Conservation (phyloP, 106 monocot genomes). For the Dendrobium nobile region DNA sequence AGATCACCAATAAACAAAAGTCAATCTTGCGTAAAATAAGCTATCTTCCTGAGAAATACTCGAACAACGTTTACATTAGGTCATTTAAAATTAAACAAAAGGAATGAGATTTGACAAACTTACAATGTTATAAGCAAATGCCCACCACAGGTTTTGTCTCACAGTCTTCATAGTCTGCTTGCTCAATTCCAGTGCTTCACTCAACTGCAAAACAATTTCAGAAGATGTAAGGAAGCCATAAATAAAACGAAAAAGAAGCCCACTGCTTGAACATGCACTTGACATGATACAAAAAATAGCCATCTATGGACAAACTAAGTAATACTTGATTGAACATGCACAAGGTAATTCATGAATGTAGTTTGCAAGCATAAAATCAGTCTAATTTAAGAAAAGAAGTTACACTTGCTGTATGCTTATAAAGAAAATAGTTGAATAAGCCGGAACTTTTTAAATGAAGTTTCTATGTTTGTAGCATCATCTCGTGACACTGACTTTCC, state of each 20-base stretch:
- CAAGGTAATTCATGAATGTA: neutral
- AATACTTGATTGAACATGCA: neutral
- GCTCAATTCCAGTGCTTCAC: slow-evolving; percentile 93
- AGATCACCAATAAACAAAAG: neutral
- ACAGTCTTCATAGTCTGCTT: slow-evolving; percentile 95
- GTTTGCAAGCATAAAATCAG: neutral
- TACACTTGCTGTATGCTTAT: neutral
- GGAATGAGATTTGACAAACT: slow-evolving; percentile 22
- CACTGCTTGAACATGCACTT: neutral
- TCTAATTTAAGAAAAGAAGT: neutral
- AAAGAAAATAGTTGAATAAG: neutral
- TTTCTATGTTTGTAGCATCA: neutral
- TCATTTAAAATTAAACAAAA: neutral
- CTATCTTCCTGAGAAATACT: neutral
- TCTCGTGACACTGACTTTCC: neutral
- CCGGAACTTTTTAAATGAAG: neutral
- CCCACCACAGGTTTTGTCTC: slow-evolving; percentile 97
- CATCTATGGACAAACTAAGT: slow-evolving; percentile 3
- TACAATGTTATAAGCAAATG: slow-evolving; percentile 99
- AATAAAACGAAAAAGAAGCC: neutral
- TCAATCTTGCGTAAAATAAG: no score
- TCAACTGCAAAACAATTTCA: slow-evolving; percentile 40
- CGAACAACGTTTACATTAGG: neutral
- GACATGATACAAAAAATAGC: neutral
- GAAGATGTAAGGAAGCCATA: neutral